A percentile compares a stretch with the other conserved stretches of the same genome.
Conservation (phyloP, 179 eudicot species). For the Sideroxylon spinosum region DNA sequence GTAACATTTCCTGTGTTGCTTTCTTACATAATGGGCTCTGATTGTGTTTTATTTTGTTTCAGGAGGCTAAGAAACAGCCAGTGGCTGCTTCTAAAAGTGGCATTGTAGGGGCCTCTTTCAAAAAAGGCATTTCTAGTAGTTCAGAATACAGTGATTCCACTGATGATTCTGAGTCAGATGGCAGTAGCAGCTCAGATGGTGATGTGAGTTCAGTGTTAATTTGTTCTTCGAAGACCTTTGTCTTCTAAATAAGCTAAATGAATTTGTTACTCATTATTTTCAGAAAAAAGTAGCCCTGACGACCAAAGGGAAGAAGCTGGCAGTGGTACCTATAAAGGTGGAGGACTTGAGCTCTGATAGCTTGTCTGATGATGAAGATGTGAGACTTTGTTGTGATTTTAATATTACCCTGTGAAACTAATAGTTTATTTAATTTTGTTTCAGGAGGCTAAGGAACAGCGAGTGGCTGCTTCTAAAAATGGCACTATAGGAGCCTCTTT, state of each 20-base stretch:
- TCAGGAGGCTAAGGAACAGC: conserved; percentile 18
- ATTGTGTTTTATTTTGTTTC: background rate
- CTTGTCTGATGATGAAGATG: too few species aligned
- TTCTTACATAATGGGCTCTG: background rate
- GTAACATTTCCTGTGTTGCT: background rate
- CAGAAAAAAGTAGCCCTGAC: too few species aligned
- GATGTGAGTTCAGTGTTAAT: conserved; percentile 20
- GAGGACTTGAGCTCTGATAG: too few species aligned
- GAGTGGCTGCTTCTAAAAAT: conserved; percentile 30
- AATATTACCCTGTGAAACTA: background rate
- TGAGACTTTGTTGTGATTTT: too few species aligned
- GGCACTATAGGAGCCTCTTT: conserved; percentile 19
- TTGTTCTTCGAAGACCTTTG: background rate
- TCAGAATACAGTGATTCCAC: conserved; percentile 29
- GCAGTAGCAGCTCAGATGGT: conserved; percentile 19
- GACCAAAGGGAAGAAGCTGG: too few species aligned
- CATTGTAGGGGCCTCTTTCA: conserved; percentile 8
- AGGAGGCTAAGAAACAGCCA: conserved; percentile 24
- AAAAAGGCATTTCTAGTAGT: conserved; percentile 32
- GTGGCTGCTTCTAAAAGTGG: conserved; percentile 25
- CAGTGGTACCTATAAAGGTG: too few species aligned
- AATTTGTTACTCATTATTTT: too few species aligned
- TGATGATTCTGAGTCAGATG: conserved; percentile 28
- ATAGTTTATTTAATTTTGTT: background rate
- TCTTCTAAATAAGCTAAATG: background rate